Evolutionary conservation across 495 filamentous ascomycete species (phyloP), one percentile per base, ranked within the genome.

Genomic region (Trypethelium eluteriae): DNA sequence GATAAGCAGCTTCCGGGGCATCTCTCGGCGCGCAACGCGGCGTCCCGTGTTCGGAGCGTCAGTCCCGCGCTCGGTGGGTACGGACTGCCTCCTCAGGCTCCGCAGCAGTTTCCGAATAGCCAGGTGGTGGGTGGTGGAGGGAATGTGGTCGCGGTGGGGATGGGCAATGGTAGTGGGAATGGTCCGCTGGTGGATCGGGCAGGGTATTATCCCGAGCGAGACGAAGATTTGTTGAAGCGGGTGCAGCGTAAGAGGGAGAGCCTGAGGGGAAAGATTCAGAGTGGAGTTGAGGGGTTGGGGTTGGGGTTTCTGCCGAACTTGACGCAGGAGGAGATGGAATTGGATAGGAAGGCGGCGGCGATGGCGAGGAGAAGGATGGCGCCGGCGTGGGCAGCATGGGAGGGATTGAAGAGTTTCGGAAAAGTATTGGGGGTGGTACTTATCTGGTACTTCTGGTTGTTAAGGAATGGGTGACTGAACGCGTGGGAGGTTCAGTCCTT

Each of bases 391-490:
- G 70, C 69, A 34, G 49, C 63, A 16, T 63, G 62, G 44, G 75
- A 77, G 69, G 72, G 76, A 36, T 62, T 56, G 62, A 63, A 69
- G 38, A 73, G 70, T 63, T 3, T 76, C 2, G 14, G 68, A 10
- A 63, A 64, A 10, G 75, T 77, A 16, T 74, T 39, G 3, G 62
- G 67, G 35, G 66, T 74, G 41, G 70, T 65, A 25, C 65, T 71
- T 59, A 35, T 56, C n/a, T 77, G 69, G 68, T 77, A 77, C 68
- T 70, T 71, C 57, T 76, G 69, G 69, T 67, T 77, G 44, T 63
- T 76, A 39, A 67, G 72, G 66, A 69, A 67, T 63, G 68, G 74
- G 38, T 77, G 47, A 67, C 6, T 18, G 34, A 39, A 50, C 3
- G 9, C 6, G 12, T 12, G 39, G n/a, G 38, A 35, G 16, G 49